Evolutionary conservation across 768 basidiomycete genomes (phyloP).

Genomic region (Pleurotus tuber-regium): DNA sequence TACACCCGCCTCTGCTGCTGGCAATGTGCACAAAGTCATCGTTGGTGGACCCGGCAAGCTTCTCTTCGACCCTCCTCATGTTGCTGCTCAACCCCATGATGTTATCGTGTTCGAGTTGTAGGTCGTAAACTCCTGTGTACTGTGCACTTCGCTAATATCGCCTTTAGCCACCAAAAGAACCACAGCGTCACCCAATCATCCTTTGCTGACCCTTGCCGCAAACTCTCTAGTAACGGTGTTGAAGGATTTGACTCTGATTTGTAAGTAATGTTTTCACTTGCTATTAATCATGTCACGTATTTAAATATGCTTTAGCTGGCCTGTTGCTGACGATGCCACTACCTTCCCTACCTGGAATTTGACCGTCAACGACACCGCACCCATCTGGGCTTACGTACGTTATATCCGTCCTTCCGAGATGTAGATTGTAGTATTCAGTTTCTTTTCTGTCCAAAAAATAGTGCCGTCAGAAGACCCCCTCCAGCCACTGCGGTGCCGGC

Average conservation of each 20-base stretch:
- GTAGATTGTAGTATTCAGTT: background rate
- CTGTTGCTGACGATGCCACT: conserved; percentile 41
- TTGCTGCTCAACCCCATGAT: conserved; percentile 53
- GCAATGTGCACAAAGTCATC: conserved; percentile 47
- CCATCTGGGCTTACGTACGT: conserved; percentile 56
- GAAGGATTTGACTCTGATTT: conserved; percentile 59
- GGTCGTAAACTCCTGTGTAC: conserved; percentile 15
- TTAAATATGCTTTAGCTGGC: conserved; percentile 22
- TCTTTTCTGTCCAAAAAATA: conserved; percentile 16
- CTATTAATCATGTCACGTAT: background rate
- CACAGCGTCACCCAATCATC: conserved; percentile 64
- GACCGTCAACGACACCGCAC: conserved; percentile 56
- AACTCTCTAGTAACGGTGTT: conserved; percentile 33
- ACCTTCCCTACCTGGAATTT: conserved; percentile 54
- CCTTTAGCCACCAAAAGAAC: conserved; percentile 58
- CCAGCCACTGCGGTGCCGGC: conserved; percentile 47
- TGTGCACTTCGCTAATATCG: background rate
- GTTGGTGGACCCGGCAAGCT: conserved; percentile 52
- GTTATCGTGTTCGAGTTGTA: conserved; percentile 61
- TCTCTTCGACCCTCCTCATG: conserved; percentile 46
- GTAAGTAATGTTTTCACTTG: conserved; percentile 33
- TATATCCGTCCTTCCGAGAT: background rate
- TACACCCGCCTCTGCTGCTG: conserved; percentile 46
- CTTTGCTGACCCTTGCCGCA: conserved; percentile 58
- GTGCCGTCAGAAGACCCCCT: conserved; percentile 38